These are phyloP conservation scores for Kwoniella sp. DNA, from an alignment of 768 basidiomycete species.

Conservation along the genomic window DNA sequence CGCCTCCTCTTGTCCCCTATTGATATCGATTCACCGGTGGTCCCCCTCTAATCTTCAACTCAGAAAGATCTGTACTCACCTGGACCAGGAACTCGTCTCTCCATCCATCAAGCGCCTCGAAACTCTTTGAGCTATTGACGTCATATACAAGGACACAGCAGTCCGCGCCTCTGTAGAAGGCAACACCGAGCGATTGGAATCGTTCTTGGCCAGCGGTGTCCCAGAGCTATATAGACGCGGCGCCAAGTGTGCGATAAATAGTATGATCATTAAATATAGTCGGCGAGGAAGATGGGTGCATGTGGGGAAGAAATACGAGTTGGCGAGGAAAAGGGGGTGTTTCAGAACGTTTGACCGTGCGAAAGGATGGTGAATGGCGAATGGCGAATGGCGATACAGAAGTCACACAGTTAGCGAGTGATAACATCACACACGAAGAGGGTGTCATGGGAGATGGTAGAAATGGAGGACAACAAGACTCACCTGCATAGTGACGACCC, in stretches of 20 bases:
- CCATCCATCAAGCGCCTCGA: constrained; percentile 98
- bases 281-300: constrained; percentile 1
- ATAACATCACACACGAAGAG: background rate
- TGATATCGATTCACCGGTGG: too few relatives aligned
- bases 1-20: too few relatives aligned
- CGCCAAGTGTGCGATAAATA: too few relatives aligned
- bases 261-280: background rate
- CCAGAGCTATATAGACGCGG: constrained; percentile 70
- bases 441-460: background rate
- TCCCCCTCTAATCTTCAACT: too few relatives aligned
- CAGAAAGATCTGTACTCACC: constrained; percentile 39
- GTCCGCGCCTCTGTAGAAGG: constrained; percentile 98
- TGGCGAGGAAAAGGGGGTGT: background rate
- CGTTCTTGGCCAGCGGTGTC: constrained; percentile 99
- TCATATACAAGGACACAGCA: constrained; percentile 99
- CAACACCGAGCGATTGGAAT: constrained; percentile 97
- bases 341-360: too few relatives aligned
- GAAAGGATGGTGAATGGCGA: too few relatives aligned
- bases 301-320: background rate
- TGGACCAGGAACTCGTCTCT: constrained; percentile 95
- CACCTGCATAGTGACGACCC: constrained; percentile 98
- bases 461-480: constrained; percentile 37
- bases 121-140: constrained; percentile 97
- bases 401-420: background rate
- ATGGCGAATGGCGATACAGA: background rate